Evolutionary conservation across 352 stramenopile genomes (phyloP).

Genomic region (Phytophthora pinifolia): DNA sequence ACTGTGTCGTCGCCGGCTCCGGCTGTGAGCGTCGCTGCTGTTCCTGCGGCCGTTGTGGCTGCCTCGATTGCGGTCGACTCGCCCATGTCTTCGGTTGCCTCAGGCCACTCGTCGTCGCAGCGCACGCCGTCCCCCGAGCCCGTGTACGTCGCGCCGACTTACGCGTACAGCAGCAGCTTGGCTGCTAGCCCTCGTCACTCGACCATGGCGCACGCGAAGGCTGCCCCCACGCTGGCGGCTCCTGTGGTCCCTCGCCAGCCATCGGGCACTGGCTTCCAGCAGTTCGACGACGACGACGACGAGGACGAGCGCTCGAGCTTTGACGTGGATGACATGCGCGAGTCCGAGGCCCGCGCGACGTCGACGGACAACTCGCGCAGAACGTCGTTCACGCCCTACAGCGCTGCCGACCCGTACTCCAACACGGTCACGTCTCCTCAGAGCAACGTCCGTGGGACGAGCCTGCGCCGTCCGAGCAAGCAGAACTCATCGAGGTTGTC

Average conservation of each 20-base stretch:
- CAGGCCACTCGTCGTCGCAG: constrained; percentile 13
- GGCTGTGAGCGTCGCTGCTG: not conserved
- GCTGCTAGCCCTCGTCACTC: constrained; percentile 30
- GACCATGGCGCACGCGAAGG: constrained; percentile 21
- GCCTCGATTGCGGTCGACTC: constrained; percentile 25
- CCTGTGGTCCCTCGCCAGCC: constrained; percentile 38
- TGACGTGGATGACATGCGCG: constrained; percentile 81
- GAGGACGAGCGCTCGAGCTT: constrained; percentile 78
- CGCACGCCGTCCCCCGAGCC: constrained; percentile 17
- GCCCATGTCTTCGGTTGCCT: constrained; percentile 13
- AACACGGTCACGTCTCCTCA: constrained; percentile 67
- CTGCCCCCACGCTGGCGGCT: constrained; percentile 37
- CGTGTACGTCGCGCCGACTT: constrained; percentile 26
- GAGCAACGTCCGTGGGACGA: constrained; percentile 71
- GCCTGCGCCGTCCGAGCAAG: constrained; percentile 46
- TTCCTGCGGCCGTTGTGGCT: constrained; percentile 35
- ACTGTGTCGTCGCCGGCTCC: not conserved
- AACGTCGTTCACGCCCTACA: constrained; percentile 24
- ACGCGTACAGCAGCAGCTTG: constrained; percentile 28
- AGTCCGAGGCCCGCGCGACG: constrained; percentile 48
- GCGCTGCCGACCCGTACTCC: constrained; percentile 38
- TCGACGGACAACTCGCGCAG: constrained; percentile 18
- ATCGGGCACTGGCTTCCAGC: constrained; percentile 27
- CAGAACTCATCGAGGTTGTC: constrained; percentile 38
- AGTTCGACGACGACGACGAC: constrained; percentile 42